Conservation (phyloP, 1,284 basidiomycete genomes). For the Ustilago bromivora region DNA sequence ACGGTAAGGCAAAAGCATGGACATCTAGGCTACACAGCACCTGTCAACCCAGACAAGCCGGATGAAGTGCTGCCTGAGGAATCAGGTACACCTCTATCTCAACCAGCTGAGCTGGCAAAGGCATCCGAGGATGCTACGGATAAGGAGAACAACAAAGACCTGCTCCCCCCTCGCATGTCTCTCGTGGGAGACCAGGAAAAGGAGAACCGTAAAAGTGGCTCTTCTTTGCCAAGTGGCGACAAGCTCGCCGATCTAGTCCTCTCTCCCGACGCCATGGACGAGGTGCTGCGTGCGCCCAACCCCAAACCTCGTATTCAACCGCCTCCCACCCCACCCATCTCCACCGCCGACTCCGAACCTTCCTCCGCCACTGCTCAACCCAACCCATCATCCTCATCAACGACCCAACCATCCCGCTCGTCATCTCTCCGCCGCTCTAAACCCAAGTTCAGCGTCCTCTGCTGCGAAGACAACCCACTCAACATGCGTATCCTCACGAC, state of each 20-base stretch:
- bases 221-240: constrained; percentile 13
- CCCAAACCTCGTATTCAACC: constrained; percentile 30
- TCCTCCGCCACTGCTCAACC: background rate
- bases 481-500: constrained; percentile 56
- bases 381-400: background rate
- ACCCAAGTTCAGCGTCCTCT: constrained; percentile 50
- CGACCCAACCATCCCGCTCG: background rate
- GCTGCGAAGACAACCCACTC: constrained; percentile 62
- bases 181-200: constrained; percentile 18
- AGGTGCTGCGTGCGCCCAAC: constrained; percentile 43
- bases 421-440: constrained; percentile 1
- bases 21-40: constrained; percentile 40
- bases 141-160: constrained; percentile 11
- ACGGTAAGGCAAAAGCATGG: constrained; percentile 29
- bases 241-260: constrained; percentile 45
- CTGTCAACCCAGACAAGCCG: constrained; percentile 19
- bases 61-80: constrained; percentile 11
- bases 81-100: constrained; percentile 14
- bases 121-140: background rate
- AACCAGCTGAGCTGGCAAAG: constrained; percentile 4
- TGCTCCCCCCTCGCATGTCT: constrained; percentile 20
- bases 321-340: constrained; percentile 1
- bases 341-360: background rate
- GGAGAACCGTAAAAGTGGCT: constrained; percentile 13
- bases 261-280: constrained; percentile 33